Conservation (phyloP, 768 basidiomycete genomes). For the Crepidotus variabilis region DNA sequence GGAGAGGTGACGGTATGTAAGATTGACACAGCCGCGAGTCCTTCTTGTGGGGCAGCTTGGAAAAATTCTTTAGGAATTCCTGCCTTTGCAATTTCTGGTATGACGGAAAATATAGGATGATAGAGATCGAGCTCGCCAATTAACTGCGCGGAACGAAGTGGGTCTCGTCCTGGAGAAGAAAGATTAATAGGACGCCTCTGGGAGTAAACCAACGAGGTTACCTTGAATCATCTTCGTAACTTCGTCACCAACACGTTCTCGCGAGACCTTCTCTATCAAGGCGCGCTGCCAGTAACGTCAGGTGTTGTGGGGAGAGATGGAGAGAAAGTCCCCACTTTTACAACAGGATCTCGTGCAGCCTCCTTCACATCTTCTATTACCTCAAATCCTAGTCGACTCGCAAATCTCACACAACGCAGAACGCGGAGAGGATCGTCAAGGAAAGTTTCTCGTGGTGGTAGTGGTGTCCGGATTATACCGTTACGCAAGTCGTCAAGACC, state of each 20-base stretch:
- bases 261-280: constrained; percentile 74
- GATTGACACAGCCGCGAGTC: constrained; percentile 55
- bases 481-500: constrained; percentile 81
- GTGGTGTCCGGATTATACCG: constrained; percentile 83
- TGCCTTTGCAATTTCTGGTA: constrained; percentile 41
- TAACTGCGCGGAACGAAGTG: constrained; percentile 69
- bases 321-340: constrained; percentile 48
- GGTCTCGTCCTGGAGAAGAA: constrained; percentile 56
- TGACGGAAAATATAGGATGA: constrained; percentile 53
- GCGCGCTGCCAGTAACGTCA: constrained; percentile 44
- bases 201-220: constrained; percentile 17
- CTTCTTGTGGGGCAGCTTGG: constrained; percentile 32
- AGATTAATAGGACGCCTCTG: neutral
- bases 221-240: constrained; percentile 93
- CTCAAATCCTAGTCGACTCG: constrained; percentile 83
- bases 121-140: constrained; percentile 75
- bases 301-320: neutral
- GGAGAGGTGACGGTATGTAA: constrained; percentile 46
- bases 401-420: constrained; percentile 87
- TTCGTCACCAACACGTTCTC: constrained; percentile 91
- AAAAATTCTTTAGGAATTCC: constrained; percentile 38
- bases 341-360: constrained; percentile 55
- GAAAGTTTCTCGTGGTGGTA: constrained; percentile 86
- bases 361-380: constrained; percentile 65
- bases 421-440: constrained; percentile 91